Evolutionary conservation across 2,329 filamentous ascomycete species (phyloP), one percentile per base, ranked within the genome.

Genomic region (Pseudocercospora fijiensis): DNA sequence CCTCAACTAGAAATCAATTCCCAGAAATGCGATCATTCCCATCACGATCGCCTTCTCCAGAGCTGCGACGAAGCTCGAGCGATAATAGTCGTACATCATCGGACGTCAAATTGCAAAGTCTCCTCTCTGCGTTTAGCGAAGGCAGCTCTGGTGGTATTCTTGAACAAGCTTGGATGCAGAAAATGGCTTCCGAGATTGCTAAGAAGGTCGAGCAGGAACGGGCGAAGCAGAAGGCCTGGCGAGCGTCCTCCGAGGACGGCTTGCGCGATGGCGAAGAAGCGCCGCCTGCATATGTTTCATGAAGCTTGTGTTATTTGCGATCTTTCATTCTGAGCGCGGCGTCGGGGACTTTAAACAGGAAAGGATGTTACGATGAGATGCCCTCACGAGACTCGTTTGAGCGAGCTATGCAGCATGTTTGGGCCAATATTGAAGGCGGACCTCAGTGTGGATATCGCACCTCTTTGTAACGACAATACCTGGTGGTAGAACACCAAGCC

Each of bases 151-250:
- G 81, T 13, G 82, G 82, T 18, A 90, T 92, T 56, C 80, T 91
- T 26, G 90, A 92, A 75, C 89, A 92, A 76, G 91, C 90, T 2
- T 95, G 91, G 90, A 90, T 95, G 78, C 87, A 89, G 80, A 95
- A 96, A 81, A 95, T 99, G 86, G 93, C 94, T 4, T 89, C 88
- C 67, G 95, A 98, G 77, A 94, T 98, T 71, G 92, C 92, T 37
- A 83, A 88, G 57, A 89, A 91, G 61, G 92, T 96, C 68, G 91
- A 94, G 69, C 91, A 96, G 70, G 91, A 96, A 78, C 95, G 96
- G 78, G 78, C 76, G 6, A 72, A 73, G 45, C 69, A 74, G 24
- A 60, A 62, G 22, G 62, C 64, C 20, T 70, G 71, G 71, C 62
- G 63, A 26, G 57, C 57, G 11, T 47, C 60, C 4, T 64, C 51